Evolutionary conservation across 164 flowering plant genomes (phyloP).

Genomic region (Stephania japonica): DNA sequence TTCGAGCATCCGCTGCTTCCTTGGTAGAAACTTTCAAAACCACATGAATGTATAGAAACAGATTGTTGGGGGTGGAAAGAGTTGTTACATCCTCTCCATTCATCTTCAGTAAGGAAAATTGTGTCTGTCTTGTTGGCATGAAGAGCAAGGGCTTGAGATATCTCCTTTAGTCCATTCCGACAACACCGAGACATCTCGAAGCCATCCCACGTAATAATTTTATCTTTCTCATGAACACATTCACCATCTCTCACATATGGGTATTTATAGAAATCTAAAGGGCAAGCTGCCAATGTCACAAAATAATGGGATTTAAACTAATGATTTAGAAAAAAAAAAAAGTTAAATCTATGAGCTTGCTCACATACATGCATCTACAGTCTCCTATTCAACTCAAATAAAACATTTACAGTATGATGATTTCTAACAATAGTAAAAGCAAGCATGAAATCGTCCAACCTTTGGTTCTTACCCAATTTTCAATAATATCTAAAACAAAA

Average conservation of each 20-base stretch:
- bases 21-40: slow-evolving; percentile 23
- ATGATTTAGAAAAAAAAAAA: not conserved
- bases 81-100: slow-evolving; percentile 32
- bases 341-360: not conserved
- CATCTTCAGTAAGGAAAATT: slow-evolving; percentile 28
- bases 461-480: too few species aligned
- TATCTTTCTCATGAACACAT: slow-evolving; percentile 27
- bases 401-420: not conserved
- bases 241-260: slow-evolving; percentile 43
- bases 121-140: slow-evolving; percentile 8
- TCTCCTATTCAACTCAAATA: not conserved
- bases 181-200: slow-evolving; percentile 42
- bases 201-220: slow-evolving; percentile 30
- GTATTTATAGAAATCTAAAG: slow-evolving; percentile 25
- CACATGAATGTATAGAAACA: slow-evolving; percentile 25
- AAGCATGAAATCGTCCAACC: not conserved
- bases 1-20: slow-evolving; percentile 33
- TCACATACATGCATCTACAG: too few species aligned
- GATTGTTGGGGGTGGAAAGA: slow-evolving; percentile 16
- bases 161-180: slow-evolving; percentile 29
- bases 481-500: too few species aligned
- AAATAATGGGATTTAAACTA: not conserved
- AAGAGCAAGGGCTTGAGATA: slow-evolving; percentile 39
- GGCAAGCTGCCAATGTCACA: slow-evolving; percentile 29
- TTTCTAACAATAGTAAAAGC: not conserved